These are phyloP conservation scores for Bocquillonia castaneifolia DNA, from an alignment of 441 rosid genomes.

Conservation along the genomic window DNA sequence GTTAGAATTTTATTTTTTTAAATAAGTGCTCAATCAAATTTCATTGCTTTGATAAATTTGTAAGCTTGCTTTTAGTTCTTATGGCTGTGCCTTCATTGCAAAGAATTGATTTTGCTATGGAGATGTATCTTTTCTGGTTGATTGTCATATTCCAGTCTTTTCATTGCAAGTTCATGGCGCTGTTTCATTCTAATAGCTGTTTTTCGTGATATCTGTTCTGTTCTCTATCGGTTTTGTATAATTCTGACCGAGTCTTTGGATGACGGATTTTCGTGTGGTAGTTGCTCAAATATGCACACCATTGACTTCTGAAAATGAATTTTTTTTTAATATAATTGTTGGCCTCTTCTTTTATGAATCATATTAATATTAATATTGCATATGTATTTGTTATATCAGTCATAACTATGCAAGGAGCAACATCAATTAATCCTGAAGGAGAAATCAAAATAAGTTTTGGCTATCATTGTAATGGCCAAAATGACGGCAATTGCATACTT, in stretches of 20 bases:
- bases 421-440: conserved; percentile 41
- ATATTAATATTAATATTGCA: not conserved
- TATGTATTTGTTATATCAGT: conserved; percentile 34
- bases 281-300: not conserved
- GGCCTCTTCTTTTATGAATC: conserved; percentile 4
- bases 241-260: not conserved
- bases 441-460: conserved; percentile 87
- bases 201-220: not conserved
- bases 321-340: not conserved
- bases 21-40: no score
- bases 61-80: not conserved
- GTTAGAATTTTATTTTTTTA: no score
- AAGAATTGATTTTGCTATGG: not conserved
- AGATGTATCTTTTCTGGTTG: not conserved
- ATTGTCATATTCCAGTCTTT: not conserved
- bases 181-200: not conserved
- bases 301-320: not conserved
- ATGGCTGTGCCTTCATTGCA: not conserved
- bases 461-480: conserved; percentile 55
- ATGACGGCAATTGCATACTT: conserved; percentile 23
- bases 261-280: conserved; percentile 7
- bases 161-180: no score
- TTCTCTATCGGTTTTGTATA: not conserved
- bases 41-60: not conserved
- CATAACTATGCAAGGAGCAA: conserved; percentile 43